Evolutionary conservation across 352 stramenopile species (phyloP), one percentile per base, ranked within the genome.

Genomic region (Phytophthora multivora): DNA sequence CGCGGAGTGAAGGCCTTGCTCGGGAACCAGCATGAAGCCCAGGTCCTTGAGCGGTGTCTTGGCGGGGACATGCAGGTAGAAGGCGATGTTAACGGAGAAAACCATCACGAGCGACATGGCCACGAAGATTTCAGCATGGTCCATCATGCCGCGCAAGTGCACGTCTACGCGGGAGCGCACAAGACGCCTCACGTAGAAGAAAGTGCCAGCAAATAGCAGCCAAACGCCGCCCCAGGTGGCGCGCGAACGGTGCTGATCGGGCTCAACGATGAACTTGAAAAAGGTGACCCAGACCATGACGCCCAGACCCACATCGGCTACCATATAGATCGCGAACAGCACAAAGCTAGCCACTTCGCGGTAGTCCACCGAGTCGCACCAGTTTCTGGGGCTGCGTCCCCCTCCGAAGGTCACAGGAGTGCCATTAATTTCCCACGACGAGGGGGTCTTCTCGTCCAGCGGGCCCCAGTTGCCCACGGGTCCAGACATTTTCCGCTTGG

Each of bases 11-110:
- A 75, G 59, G 0, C 72, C 67, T 51, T 88, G 79, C 64, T 88
- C 84, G 2, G 84, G 84, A 39, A 91, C 83, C 25, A 93, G 56
- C 67, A 88, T 77, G 56, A 93, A 93, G 48, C 84, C 84, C 42
- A 93, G 42, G 51, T 93, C 84, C 36, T 77, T 80, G 15, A 93
- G 77, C 19, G 79, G 80, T 30, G 59, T 76, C 10, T 56, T 69
- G 15, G 77, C 69, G 7, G 84, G 84, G 25, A 83, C 75, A 60
- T 93, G 84, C 43, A 93, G 46, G 53, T 83, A 90, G 50, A 89
- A 89, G 31, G 81, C 76, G 36, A 91, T 75, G 65, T 93, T 93
- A 41, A 86, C 79, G 2, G 75, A 76, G 47, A 90, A 83, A 36
- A 90, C 66, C 75, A 88, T 91, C 28, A 72, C 73, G 47, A 88